A percentile compares a stretch with the other conserved stretches of the same genome.
Conservation (phyloP, 768 basidiomycete species). For the Russula compacta region DNA sequence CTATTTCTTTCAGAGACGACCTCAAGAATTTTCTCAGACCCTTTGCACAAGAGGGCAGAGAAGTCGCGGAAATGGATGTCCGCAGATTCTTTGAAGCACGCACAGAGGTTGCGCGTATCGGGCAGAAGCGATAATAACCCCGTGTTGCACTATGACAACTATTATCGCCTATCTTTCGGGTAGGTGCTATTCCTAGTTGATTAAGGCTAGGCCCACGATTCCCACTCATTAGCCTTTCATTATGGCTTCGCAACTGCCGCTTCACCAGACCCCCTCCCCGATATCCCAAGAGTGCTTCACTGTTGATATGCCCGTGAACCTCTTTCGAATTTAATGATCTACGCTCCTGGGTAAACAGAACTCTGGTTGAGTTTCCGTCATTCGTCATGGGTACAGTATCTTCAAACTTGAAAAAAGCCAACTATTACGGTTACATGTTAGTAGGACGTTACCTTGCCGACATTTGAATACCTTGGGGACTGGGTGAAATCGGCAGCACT, state of each 20-base stretch:
- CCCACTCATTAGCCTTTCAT: neutral
- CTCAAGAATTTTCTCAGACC: conserved; percentile 18
- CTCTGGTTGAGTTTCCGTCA: neutral
- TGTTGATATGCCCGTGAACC: neutral
- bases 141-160: neutral
- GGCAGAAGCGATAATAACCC: neutral
- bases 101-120: neutral
- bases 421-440: too few species aligned
- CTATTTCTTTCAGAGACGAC: conserved; percentile 43
- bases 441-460: too few species aligned
- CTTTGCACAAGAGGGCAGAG: conserved; percentile 15
- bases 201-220: neutral
- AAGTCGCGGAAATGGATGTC: conserved; percentile 13
- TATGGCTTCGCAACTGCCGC: neutral
- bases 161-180: neutral
- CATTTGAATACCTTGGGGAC: too few species aligned
- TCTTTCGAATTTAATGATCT: neutral
- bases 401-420: too few species aligned
- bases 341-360: neutral
- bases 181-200: neutral
- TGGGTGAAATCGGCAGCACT: too few species aligned
- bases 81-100: conserved; percentile 14
- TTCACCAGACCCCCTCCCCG: neutral
- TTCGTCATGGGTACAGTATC: too few species aligned
- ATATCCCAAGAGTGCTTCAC: neutral